phyloP scores from a whole-genome alignment of 2,329 filamentous ascomycete genomes.

The Podosphaera xanthii region DNA sequence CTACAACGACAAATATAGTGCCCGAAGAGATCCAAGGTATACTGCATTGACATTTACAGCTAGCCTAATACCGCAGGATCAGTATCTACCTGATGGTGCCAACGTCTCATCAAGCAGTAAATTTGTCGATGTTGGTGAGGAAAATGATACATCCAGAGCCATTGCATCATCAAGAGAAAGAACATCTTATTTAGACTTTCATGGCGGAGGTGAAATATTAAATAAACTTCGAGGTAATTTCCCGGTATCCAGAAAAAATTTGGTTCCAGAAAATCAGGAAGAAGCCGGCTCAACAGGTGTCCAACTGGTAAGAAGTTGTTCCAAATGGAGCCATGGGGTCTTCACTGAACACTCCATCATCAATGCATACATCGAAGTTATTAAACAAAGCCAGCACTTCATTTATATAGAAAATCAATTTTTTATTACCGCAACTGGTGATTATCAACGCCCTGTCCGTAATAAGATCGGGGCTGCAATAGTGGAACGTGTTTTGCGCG shows the following conservation, averaged over 20 bases:
- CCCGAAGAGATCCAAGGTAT: constrained; percentile 27
- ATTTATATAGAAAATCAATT: constrained; percentile 70
- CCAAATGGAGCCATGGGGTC: constrained; percentile 36
- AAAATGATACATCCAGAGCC: background rate
- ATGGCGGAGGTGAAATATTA: constrained; percentile 1
- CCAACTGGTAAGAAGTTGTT: constrained; percentile 22
- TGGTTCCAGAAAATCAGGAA: background rate
- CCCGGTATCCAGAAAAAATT: background rate
- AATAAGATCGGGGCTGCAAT: constrained; percentile 64
- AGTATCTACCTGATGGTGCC: constrained; percentile 10
- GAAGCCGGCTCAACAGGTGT: constrained; percentile 7
- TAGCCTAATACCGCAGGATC: constrained; percentile 8
- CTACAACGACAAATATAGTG: constrained; percentile 54
- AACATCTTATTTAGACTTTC: background rate
- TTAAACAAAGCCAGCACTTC: constrained; percentile 45
- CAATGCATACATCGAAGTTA: constrained; percentile 59
- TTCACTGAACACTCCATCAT: constrained; percentile 56
- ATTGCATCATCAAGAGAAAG: background rate
- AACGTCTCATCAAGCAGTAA: constrained; percentile 2
- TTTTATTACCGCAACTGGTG: constrained; percentile 62
- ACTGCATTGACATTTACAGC: constrained; percentile 5
- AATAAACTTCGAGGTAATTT: constrained; percentile 3
- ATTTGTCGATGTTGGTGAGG: background rate
- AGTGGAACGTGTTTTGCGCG: constrained; percentile 52
- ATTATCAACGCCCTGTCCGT: constrained; percentile 45